Evolutionary conservation across 2,329 filamentous ascomycete species (phyloP).

Genomic region (Aspergillus amoenus): DNA sequence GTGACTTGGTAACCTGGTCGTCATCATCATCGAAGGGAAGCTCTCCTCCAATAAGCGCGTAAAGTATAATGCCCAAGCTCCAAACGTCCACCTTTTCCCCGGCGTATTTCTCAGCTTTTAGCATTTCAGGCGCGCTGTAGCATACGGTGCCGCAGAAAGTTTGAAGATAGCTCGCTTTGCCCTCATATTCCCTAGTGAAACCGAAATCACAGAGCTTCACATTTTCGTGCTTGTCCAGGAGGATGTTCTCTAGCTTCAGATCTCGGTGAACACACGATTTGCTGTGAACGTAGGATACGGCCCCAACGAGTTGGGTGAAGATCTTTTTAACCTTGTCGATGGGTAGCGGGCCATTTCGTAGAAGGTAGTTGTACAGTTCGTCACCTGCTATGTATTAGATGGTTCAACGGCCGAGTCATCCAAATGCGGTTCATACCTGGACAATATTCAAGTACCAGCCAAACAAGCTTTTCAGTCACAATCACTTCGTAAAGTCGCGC

Average conservation of each 20-base stretch:
- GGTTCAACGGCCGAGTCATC: constrained; percentile 12
- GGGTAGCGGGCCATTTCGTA: constrained; percentile 80
- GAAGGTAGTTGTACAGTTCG: constrained; percentile 94
- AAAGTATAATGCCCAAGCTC: constrained; percentile 92
- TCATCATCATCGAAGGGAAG: constrained; percentile 96
- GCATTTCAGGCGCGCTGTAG: constrained; percentile 97
- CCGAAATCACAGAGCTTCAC: constrained; percentile 98
- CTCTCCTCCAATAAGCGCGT: constrained; percentile 75
- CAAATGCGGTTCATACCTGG: constrained; percentile 59
- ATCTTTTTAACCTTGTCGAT: constrained; percentile 89
- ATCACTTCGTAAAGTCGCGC: constrained; percentile 96
- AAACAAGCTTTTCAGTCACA: constrained; percentile 90
- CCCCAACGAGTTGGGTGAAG: constrained; percentile 92
- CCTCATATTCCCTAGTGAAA: constrained; percentile 96
- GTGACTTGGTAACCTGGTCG: constrained; percentile 79
- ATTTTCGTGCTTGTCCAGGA: constrained; percentile 94
- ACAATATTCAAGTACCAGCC: constrained; percentile 96
- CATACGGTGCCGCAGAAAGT: constrained; percentile 98
- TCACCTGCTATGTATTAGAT: constrained; percentile 61
- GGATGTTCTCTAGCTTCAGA: constrained; percentile 92
- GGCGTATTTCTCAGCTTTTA: constrained; percentile 96
- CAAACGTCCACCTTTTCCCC: constrained; percentile 98
- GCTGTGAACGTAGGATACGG: constrained; percentile 90
- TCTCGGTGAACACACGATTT: constrained; percentile 96
- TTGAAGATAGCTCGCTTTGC: constrained; percentile 88